A percentile compares a stretch with the other conserved stretches of the same genome.
phyloP scores from a whole-genome alignment of 805 yeast species.

The Nakazawaea molendinolei region DNA sequence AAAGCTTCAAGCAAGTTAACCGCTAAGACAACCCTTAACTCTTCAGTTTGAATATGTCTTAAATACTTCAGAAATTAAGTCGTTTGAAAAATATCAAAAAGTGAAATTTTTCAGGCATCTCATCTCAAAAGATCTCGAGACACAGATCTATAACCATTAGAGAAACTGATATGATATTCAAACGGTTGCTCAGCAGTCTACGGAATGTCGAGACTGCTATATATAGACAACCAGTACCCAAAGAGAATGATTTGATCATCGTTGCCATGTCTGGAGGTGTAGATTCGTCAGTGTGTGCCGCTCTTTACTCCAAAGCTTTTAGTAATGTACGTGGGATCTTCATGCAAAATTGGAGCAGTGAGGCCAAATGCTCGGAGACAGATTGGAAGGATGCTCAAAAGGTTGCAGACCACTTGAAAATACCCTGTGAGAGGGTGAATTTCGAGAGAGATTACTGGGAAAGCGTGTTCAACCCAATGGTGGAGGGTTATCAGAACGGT shows the following conservation, averaged over 20 bases:
- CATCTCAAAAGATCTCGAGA: too few relatives aligned
- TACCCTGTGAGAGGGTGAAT: slow-evolving; percentile 70
- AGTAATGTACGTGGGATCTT: slow-evolving; percentile 72
- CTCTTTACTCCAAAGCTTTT: slow-evolving; percentile 47
- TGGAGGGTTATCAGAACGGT: slow-evolving; percentile 63
- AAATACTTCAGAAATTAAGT: too few relatives aligned
- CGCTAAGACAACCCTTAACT: too few relatives aligned
- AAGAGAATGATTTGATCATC: slow-evolving; percentile 49
- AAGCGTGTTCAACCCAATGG: slow-evolving; percentile 90
- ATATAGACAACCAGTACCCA: slow-evolving; percentile 38
- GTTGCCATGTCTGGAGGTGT: slow-evolving; percentile 97
- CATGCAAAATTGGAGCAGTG: slow-evolving; percentile 85
- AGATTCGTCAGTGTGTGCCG: slow-evolving; percentile 87
- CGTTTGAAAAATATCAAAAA: not conserved
- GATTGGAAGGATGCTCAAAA: slow-evolving; percentile 83
- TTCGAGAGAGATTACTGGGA: slow-evolving; percentile 92
- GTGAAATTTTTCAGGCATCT: not conserved
- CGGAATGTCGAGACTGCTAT: slow-evolving; percentile 4
- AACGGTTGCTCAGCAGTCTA: slow-evolving; percentile 1
- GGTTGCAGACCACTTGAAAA: slow-evolving; percentile 52
- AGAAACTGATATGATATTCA: slow-evolving; percentile 6
- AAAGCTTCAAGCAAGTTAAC: too few relatives aligned
- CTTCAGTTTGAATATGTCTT: too few relatives aligned
- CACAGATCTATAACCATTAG: too few relatives aligned
- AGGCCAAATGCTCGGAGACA: slow-evolving; percentile 63